Evolutionary conservation across 371 early-diverging fungal species (phyloP), one percentile per base, ranked within the genome.

Genomic region (Batrachochytrium dendrobatidis): DNA sequence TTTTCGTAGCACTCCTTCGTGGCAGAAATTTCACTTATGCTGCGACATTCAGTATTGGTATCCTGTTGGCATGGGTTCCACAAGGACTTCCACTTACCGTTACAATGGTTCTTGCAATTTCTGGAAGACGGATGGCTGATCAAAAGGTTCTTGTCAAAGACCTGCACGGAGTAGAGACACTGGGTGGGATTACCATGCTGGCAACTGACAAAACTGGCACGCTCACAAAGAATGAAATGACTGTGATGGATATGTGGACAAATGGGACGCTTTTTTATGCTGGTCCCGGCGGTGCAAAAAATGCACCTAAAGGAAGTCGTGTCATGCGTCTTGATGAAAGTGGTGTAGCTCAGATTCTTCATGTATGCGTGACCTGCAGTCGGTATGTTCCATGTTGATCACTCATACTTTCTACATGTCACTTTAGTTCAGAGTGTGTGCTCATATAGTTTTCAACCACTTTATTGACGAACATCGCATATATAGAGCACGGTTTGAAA

Each of bases 131-230:
- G 20, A 73, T 84, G 73, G 65, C 76, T 2, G 61, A 73, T 10
- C 53, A 64, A 1, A 66, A 66, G n/a, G 74, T 76, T 2, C 56
- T 80, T 25, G 79, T 83, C 22, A 81, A 79, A 57, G 80, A 81
- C 50, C 56, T 83, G 31, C 71, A 76, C 43, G 80, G 77, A 0
- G 73, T 83, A 3, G 82, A 81, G 60, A 78, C 78, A 1, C 65
- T 82, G 3, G 81, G 80, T 10, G 72, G 71, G 1, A 74, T 83
- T 34, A 80, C 80, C 2, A 32, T 76, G 55, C 58, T 84, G 30
- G 75, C 76, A 10, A 76, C 78, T 3, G 81, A 80, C 58, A 83
- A 84, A 65, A 81, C 80, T 0, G 81, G 81, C 5, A 80, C 82
- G 0, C 34, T 84, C 12, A 80, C 80, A 0, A 46, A 57, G 54